Evolutionary conservation across 257 asterid genomes (phyloP).

Genomic region (Solanum bukasovii): DNA sequence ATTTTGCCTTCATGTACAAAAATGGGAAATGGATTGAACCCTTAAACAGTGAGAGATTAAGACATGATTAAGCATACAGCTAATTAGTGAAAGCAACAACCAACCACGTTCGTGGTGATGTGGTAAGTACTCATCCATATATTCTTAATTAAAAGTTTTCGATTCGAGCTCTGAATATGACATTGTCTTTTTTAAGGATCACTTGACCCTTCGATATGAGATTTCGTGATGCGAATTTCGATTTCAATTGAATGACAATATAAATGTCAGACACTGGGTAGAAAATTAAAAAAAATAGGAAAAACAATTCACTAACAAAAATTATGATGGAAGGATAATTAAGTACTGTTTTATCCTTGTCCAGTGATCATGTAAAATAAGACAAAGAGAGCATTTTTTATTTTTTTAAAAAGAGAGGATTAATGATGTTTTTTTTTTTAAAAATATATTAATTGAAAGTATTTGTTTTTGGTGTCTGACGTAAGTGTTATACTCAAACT

Average conservation of each 20-base stretch:
- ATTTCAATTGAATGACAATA: background rate
- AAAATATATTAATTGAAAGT: no score
- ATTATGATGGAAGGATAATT: background rate
- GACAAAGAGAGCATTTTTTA: background rate
- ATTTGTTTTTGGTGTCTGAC: background rate
- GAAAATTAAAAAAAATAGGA: background rate
- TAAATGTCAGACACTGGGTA: background rate
- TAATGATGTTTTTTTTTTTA: background rate
- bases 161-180: background rate
- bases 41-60: background rate
- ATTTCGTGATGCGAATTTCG: background rate
- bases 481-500: background rate
- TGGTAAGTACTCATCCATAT: background rate
- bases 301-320: background rate
- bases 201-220: background rate
- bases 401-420: background rate
- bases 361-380: background rate
- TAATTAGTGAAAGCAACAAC: background rate
- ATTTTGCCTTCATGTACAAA: constrained; percentile 1
- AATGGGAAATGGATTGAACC: constrained; percentile 1
- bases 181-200: background rate
- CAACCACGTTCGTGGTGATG: background rate
- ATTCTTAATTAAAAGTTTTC: fast-evolving
- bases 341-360: background rate
- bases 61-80: background rate